Evolutionary conservation across 2,329 filamentous ascomycete species (phyloP), one percentile per base, ranked within the genome.

Genomic region (Ascosphaera apis): DNA sequence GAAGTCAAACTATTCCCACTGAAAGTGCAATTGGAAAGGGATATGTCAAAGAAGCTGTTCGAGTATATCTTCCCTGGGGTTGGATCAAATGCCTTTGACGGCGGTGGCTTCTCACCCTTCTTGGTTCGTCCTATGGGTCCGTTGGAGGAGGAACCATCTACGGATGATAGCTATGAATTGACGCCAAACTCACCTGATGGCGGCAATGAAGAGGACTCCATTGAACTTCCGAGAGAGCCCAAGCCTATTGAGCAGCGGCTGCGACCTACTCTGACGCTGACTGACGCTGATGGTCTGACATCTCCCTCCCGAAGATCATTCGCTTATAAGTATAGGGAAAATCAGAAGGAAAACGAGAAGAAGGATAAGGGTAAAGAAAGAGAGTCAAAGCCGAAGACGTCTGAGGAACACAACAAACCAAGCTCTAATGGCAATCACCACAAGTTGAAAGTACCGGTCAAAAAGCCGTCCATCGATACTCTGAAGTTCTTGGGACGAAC

Each of bases 41-140:
- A 95, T 46, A 75, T 92, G 34, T 86, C 84, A 32, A 86, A 91
- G 58, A 82, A 77, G 45, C 63, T 98, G 2, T 92, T 98, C 45
- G 84, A 93, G 56, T 98, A 98, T 55, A 82, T 98, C 45, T 98
- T 98, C 61, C 91, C 88, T 0, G 81, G 78, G 8, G 70, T 80
- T 45, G 74, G 74, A 53, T 56, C 67, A 53, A 51, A 57, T 42
- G 60, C 56, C 1, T 62, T 61, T 36, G 62, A 64, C 40, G 54
- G 52, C 36, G 57, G 58, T 13, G 56, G 57, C 3, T 63, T 65
- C 43, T 65, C 62, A 12, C 62, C 63, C 21, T 60, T 66, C 40
- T 56, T 63, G 53, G 59, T 65, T 50, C 55, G 57, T 51, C 58
- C 63, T 28, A 60, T 71, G 42, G 63, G 68, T 37, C 56, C 61